Evolutionary conservation across 495 filamentous ascomycete genomes (phyloP).

Genomic region (Polyplosphaeria fusca): DNA sequence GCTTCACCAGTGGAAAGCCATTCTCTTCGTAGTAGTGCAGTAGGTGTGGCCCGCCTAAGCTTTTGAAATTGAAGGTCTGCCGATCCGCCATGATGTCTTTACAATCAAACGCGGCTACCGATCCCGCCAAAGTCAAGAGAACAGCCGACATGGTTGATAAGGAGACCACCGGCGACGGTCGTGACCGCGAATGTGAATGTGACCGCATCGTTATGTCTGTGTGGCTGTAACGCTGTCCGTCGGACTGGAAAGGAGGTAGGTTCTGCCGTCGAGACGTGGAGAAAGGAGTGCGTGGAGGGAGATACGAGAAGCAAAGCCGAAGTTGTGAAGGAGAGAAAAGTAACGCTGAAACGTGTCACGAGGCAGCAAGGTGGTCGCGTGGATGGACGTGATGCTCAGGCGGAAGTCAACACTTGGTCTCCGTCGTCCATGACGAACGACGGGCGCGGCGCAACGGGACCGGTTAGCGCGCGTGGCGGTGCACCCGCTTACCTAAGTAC

Average conservation of each 20-base stretch:
- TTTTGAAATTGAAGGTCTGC: conserved; percentile 61
- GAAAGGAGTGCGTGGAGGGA: no score
- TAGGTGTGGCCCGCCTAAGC: conserved; percentile 72
- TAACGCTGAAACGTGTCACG: neutral
- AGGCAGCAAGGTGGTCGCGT: neutral
- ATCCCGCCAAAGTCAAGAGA: conserved; percentile 47
- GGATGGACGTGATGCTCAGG: no score
- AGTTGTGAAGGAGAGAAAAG: no score
- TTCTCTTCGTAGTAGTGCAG: conserved; percentile 55
- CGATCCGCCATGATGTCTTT: conserved; percentile 54
- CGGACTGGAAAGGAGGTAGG: conserved; percentile 10
- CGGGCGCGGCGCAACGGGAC: no score
- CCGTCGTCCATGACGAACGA: no score
- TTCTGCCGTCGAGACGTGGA: neutral
- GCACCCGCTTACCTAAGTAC: no score
- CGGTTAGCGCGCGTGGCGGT: no score
- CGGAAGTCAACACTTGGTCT: no score
- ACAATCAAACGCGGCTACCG: conserved; percentile 57
- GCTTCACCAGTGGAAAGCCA: conserved; percentile 41
- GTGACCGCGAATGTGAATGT: conserved; percentile 5
- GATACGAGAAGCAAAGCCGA: no score
- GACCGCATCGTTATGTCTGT: no score
- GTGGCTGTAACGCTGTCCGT: no score
- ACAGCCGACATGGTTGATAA: conserved; percentile 11
- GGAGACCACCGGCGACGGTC: conserved; percentile 1